Conservation (phyloP, 169 alveolate genomes). For the Cyclospora cayetanensis region DNA sequence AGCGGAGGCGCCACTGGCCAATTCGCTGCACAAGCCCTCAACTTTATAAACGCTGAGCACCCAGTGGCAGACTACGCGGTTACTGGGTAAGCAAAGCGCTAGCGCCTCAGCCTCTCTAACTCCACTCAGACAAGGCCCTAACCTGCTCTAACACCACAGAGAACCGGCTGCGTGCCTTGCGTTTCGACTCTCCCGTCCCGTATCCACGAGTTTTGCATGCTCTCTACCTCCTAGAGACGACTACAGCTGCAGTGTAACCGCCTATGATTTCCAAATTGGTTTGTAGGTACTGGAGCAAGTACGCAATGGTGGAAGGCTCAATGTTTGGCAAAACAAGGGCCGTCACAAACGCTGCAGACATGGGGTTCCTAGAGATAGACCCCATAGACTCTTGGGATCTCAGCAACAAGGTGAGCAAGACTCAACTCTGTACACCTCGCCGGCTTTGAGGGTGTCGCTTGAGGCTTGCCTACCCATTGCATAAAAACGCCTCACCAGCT, state of each 20-base stretch:
- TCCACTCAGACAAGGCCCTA: too few species aligned
- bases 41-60: conserved; percentile 72
- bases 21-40: conserved; percentile 80
- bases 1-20: conserved; percentile 80
- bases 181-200: too few species aligned
- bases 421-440: not conserved
- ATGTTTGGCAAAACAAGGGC: not conserved
- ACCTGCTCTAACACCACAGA: too few species aligned
- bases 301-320: not conserved
- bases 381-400: not conserved
- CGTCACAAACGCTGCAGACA: not conserved
- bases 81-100: conserved; percentile 78
- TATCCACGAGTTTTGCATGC: too few species aligned
- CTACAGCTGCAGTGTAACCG: too few species aligned
- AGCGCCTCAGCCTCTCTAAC: too few species aligned
- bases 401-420: not conserved
- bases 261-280: too few species aligned
- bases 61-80: conserved; percentile 75
- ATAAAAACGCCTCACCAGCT: not conserved
- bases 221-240: too few species aligned
- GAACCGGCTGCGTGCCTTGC: too few species aligned
- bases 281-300: conserved; percentile 19
- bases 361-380: not conserved
- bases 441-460: not conserved
- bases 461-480: not conserved